These are phyloP conservation scores for Botrytis deweyae DNA, from an alignment of 2,329 filamentous ascomycete genomes.

Conservation along the genomic window DNA sequence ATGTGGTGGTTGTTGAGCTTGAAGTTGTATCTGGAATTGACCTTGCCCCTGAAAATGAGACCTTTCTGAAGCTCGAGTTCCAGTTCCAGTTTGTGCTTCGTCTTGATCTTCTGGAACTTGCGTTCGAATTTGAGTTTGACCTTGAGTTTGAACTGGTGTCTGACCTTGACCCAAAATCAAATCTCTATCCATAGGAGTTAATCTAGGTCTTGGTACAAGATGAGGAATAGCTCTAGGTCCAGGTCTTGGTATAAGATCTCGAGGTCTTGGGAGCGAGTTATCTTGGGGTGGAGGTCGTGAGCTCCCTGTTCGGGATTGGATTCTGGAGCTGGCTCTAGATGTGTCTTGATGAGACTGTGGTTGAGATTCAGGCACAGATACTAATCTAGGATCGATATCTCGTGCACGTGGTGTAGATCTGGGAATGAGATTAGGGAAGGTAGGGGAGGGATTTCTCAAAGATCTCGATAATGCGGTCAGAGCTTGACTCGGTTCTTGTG, in stretches of 20 bases:
- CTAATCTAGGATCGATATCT: not conserved
- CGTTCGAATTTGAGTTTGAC: too few species aligned
- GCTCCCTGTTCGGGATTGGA: not conserved
- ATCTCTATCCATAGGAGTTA: not conserved
- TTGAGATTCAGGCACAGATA: not conserved
- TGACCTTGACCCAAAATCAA: not conserved
- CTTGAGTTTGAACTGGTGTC: too few species aligned
- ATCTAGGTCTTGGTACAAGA: not conserved
- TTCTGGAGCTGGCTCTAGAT: not conserved
- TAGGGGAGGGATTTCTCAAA: not conserved
- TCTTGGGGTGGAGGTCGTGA: not conserved
- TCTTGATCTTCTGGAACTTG: too few species aligned
- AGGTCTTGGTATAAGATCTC: not conserved
- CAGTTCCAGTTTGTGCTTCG: too few species aligned
- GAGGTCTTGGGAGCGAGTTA: not conserved
- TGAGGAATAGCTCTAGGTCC: not conserved
- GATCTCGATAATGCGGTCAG: accelerated
- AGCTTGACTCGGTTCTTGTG: not conserved
- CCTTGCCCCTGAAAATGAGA: not conserved
- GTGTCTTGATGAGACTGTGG: accelerated
- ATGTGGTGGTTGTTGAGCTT: not conserved
- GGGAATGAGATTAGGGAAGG: not conserved
- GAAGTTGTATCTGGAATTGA: not conserved
- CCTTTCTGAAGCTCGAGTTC: too few species aligned
- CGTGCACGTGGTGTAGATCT: not conserved